Conservation (phyloP, 345 rosid species). For the Gossypium ekmanianum region DNA sequence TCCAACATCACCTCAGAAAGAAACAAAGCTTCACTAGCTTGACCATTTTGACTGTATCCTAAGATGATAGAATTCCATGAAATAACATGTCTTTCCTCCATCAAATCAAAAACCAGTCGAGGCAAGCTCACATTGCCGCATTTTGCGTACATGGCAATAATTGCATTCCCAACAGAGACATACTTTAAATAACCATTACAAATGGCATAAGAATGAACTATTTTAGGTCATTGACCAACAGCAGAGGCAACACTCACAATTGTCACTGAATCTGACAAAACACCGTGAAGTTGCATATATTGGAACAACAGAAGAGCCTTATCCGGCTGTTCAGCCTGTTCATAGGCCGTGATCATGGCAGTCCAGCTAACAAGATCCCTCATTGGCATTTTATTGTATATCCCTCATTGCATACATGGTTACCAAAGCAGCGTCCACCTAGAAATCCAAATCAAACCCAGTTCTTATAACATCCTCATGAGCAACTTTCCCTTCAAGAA, state of each 20-base stretch:
- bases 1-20: constrained; percentile 45
- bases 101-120: constrained; percentile 40
- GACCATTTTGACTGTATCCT: constrained; percentile 49
- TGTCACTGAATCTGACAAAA: constrained; percentile 37
- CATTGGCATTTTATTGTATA: constrained; percentile 41
- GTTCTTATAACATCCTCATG: constrained; percentile 36
- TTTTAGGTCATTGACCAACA: constrained; percentile 36
- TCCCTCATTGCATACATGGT: constrained; percentile 37
- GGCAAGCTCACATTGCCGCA: constrained; percentile 39
- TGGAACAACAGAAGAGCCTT: constrained; percentile 23
- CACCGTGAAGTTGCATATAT: constrained; percentile 29
- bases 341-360: constrained; percentile 38
- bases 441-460: constrained; percentile 32
- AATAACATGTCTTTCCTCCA: constrained; percentile 40
- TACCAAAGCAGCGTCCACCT: constrained; percentile 36
- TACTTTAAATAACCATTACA: constrained; percentile 29
- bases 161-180: constrained; percentile 41
- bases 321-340: constrained; percentile 21
- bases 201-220: constrained; percentile 33
- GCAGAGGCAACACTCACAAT: constrained; percentile 50
- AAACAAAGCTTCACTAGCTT: constrained; percentile 43
- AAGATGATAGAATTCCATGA: constrained; percentile 64
- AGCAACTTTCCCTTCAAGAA: constrained; percentile 32
- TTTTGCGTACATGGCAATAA: constrained; percentile 47
- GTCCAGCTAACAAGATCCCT: constrained; percentile 53